Conservation (phyloP, 768 basidiomycete species). For the Hygrophorus russula region DNA sequence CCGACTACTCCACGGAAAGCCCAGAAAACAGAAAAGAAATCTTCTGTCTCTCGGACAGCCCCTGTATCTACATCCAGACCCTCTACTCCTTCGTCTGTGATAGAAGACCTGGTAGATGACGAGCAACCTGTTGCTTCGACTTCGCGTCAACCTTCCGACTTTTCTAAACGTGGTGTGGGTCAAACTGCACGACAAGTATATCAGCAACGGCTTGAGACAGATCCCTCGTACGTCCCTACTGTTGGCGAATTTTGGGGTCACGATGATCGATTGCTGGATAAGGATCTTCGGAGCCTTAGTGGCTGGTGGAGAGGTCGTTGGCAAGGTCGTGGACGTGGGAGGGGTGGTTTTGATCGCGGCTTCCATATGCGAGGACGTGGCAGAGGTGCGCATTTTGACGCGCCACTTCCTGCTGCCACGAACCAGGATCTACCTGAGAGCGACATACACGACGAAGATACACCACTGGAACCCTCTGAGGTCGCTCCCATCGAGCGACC, state of each 20-base stretch:
- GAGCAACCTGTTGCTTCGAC: slow-evolving; percentile 27
- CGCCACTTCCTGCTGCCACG: slow-evolving; percentile 5
- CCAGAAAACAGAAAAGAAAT: slow-evolving; percentile 28
- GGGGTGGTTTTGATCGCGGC: slow-evolving; percentile 30
- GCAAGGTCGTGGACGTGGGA: slow-evolving; percentile 57
- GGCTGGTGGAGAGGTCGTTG: slow-evolving; percentile 81
- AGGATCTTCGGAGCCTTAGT: slow-evolving; percentile 70
- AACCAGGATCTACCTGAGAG: slow-evolving; percentile 1
- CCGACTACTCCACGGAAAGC: slow-evolving; percentile 20
- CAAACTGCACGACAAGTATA: slow-evolving; percentile 78
- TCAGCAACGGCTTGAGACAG: slow-evolving; percentile 67
- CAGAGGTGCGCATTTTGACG: slow-evolving; percentile 31
- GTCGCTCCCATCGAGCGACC: slow-evolving; percentile 54
- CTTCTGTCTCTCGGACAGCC: slow-evolving; percentile 21
- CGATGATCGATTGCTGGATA: slow-evolving; percentile 81
- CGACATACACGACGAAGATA: slow-evolving; percentile 6
- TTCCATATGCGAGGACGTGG: slow-evolving; percentile 44
- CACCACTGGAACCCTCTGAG: slow-evolving; percentile 7
- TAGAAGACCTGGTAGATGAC: slow-evolving; percentile 15
- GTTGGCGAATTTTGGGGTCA: slow-evolving; percentile 94
- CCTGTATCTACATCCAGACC: slow-evolving; percentile 6
- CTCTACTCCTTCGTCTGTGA: slow-evolving; percentile 18
- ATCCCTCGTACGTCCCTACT: slow-evolving; percentile 83
- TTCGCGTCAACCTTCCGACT: slow-evolving; percentile 20
- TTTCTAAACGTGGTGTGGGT: slow-evolving; percentile 28